Conservation (phyloP, 2,329 filamentous ascomycete genomes). For the Diaporthe nobilis region DNA sequence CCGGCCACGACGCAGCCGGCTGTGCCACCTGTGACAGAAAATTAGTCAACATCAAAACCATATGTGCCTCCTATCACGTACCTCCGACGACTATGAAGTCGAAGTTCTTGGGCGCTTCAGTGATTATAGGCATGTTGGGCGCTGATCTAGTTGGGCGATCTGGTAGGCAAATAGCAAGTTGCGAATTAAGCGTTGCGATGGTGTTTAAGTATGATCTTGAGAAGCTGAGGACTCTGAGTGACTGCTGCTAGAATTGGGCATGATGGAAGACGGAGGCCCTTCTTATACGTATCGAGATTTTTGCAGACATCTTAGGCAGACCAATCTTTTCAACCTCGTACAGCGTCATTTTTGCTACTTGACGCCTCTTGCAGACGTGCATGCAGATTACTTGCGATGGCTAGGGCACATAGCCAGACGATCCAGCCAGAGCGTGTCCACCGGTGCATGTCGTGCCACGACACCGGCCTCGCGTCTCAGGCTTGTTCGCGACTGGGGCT, state of each 20-base stretch:
- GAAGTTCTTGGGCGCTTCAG: conserved; percentile 45
- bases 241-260: too few relatives aligned
- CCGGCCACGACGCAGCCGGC: conserved; percentile 64
- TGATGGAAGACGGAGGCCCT: background rate
- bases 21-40: conserved; percentile 55
- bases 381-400: too few relatives aligned
- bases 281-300: background rate
- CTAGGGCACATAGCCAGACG: background rate
- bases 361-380: background rate
- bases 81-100: conserved; percentile 59
- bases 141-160: background rate
- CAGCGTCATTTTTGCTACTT: background rate
- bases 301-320: background rate
- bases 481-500: too few relatives aligned
- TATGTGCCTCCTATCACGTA: conserved; percentile 3
- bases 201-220: background rate
- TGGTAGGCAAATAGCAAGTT: background rate
- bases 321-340: background rate
- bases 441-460: background rate
- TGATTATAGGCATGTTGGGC: conserved; percentile 42
- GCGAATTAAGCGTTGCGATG: too few relatives aligned
- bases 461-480: background rate
- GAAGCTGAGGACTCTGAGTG: background rate
- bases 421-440: background rate
- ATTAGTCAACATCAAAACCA: background rate